Evolutionary conservation across 2,329 filamentous ascomycete species (phyloP), one percentile per base, ranked within the genome.

Genomic region (Magnaporthiopsis incrustans): DNA sequence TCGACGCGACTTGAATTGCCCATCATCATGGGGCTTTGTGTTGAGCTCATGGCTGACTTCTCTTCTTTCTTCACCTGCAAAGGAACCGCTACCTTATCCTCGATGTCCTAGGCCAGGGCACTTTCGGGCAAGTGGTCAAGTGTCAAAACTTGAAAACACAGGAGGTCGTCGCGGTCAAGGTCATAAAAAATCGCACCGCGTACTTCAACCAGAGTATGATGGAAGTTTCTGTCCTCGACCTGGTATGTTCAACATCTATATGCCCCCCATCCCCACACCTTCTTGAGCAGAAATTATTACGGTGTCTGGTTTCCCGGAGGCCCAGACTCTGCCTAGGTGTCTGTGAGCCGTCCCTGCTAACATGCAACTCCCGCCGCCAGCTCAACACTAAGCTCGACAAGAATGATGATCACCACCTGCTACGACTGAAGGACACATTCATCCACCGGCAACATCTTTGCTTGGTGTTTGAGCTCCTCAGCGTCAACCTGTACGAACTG

Each of bases 151-250:
- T 99, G 71, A 97, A 97, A 79, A 98, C 95, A 0, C 93, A 97
- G 75, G 95, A 99, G 77, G 95, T 99, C 56, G 95, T 99, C 59
- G 95, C 95, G 4, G 95, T 99, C 69, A 99, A 99, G 78, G 95
- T 99, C 64, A 95, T 99, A 79, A 99, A 99, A 79, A 99, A 99
- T 77, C 89, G 94, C 71, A 99, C 95, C 1, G 95, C 95, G 53
- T 99, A 99, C 76, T 99, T 99, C 81, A 99, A 99, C 74, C 95
- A 99, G 77, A 98, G 95, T 76, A 99, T 99, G 95, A 99, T 99
- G 95, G 95, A 99, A 75, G 95, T 99, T 38, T 99, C 95, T 1
- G 95, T 99, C 30, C 82, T 99, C 65, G 95, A 99, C 76, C 75
- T 99, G 82, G 92, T 96, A 82, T 65, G 85, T 30, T 57, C 35